phyloP scores from a whole-genome alignment of 2,329 filamentous ascomycete species.

The Westerdykella sp. region DNA sequence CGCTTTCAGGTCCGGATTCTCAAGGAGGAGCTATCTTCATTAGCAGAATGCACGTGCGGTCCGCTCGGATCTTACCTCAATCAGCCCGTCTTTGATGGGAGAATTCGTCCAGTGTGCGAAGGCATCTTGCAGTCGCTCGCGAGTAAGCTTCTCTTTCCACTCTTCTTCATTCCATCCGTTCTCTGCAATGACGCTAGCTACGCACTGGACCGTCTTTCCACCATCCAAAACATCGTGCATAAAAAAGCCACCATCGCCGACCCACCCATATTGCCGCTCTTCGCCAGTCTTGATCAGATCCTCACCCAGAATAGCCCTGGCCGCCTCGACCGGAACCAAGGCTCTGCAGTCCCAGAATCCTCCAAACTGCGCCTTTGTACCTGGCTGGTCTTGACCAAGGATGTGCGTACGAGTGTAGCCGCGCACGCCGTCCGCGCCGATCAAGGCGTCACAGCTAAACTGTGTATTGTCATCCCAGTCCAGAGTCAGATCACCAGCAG shows the following conservation, averaged over 20 bases:
- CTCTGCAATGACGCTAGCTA: too few species aligned
- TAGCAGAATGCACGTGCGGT: not conserved
- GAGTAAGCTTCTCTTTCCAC: too few species aligned
- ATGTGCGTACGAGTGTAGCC: constrained; percentile 7
- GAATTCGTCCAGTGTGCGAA: constrained; percentile 10
- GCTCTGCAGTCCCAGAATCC: constrained; percentile 9
- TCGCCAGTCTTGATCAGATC: constrained; percentile 1
- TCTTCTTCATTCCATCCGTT: too few species aligned
- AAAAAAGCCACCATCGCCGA: not conserved
- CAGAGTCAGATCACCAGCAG: constrained; percentile 22
- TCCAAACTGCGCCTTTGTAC: constrained; percentile 1
- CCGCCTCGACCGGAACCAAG: constrained; percentile 9
- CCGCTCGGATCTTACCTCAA: constrained; percentile 32
- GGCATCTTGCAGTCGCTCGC: not conserved
- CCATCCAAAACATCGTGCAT: too few species aligned
- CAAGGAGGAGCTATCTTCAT: constrained; percentile 2
- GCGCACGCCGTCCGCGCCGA: constrained; percentile 26
- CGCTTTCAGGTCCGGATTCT: constrained; percentile 8
- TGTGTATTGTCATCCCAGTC: constrained; percentile 41
- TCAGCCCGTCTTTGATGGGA: constrained; percentile 38
- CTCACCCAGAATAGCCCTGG: constrained; percentile 8
- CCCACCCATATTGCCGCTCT: constrained; percentile 1
- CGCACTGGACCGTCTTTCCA: too few species aligned
- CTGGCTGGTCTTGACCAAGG: constrained; percentile 8
- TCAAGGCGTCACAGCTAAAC: constrained; percentile 15